phyloP scores from a whole-genome alignment of 2,329 filamentous ascomycete genomes.

The Phaeosphaeriaceae sp. region DNA sequence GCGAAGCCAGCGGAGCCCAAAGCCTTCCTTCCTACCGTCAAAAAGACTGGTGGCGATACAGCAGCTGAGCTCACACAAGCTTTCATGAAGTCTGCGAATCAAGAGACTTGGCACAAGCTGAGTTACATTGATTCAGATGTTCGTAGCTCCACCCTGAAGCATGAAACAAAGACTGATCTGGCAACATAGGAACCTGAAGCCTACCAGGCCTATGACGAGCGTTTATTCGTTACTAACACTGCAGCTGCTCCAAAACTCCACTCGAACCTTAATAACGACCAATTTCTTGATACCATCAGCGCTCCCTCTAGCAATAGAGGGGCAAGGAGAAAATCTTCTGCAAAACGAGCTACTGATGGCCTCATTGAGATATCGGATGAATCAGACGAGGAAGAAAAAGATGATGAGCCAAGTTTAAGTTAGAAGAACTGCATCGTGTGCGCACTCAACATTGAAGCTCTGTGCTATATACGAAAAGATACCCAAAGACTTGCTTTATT shows the following conservation, averaged over 20 bases:
- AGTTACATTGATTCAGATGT: constrained; percentile 82
- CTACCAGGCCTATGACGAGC: constrained; percentile 77
- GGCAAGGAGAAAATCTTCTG: constrained; percentile 46
- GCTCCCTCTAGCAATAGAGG: constrained; percentile 53
- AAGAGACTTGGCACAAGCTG: constrained; percentile 81
- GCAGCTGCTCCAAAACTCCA: constrained; percentile 57
- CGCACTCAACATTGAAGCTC: no score
- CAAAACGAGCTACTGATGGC: constrained; percentile 27
- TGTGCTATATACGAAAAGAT: constrained; percentile 6
- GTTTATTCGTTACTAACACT: constrained; percentile 64
- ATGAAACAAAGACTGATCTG: constrained; percentile 4
- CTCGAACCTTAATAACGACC: constrained; percentile 62
- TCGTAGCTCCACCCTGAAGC: constrained; percentile 4
- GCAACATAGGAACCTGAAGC: constrained; percentile 65
- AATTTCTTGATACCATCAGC: constrained; percentile 69
- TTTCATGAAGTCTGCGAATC: constrained; percentile 77
- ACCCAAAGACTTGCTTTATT: not conserved
- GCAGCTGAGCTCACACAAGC: constrained; percentile 73
- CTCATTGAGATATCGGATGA: constrained; percentile 43
- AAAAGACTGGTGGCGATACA: constrained; percentile 73
- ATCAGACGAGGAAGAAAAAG: constrained; percentile 30
- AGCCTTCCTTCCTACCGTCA: constrained; percentile 86
- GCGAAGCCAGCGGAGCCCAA: constrained; percentile 64
- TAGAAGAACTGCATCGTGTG: constrained; percentile 1
- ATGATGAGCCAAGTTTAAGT: constrained; percentile 7